Evolutionary conservation across 768 basidiomycete species (phyloP).

Genomic region (Suillus occidentalis): DNA sequence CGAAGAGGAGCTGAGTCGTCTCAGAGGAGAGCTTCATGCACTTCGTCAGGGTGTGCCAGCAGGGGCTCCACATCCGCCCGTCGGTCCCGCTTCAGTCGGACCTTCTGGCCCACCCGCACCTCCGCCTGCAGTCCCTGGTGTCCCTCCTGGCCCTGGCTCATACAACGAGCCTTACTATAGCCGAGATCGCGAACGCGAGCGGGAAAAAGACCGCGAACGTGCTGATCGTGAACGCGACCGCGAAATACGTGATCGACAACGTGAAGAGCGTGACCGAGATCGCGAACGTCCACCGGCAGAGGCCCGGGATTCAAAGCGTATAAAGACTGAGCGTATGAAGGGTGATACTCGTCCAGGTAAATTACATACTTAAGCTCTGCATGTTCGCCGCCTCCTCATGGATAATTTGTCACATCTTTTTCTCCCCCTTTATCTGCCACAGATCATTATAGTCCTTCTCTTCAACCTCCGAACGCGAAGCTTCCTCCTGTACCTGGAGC

Average conservation of each 20-base stretch:
- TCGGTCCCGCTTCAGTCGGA: slow-evolving; percentile 34
- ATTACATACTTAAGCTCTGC: slow-evolving; percentile 24
- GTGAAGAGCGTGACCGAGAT: slow-evolving; percentile 43
- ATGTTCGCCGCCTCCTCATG: slow-evolving; percentile 35
- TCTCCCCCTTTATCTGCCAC: slow-evolving; percentile 25
- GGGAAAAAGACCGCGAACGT: slow-evolving; percentile 43
- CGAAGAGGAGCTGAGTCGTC: slow-evolving; percentile 77
- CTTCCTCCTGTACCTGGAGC: slow-evolving; percentile 27
- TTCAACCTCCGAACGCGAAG: slow-evolving; percentile 42
- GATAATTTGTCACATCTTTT: slow-evolving; percentile 24
- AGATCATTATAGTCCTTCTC: slow-evolving; percentile 36
- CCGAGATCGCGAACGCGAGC: slow-evolving; percentile 39
- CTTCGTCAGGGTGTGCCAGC: slow-evolving; percentile 41
- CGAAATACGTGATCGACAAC: slow-evolving; percentile 37
- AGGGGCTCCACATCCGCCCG: slow-evolving; percentile 34
- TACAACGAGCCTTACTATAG: slow-evolving; percentile 40
- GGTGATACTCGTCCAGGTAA: slow-evolving; percentile 42
- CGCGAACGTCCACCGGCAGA: slow-evolving; percentile 46
- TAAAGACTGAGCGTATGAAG: slow-evolving; percentile 54
- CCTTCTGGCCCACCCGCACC: slow-evolving; percentile 35
- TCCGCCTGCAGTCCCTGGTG: slow-evolving; percentile 31
- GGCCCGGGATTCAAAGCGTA: slow-evolving; percentile 57
- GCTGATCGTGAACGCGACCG: slow-evolving; percentile 39
- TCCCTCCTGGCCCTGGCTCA: slow-evolving; percentile 31
- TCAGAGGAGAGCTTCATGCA: slow-evolving; percentile 67